These are phyloP conservation scores for Penicillium cinerascens DNA, from an alignment of 495 filamentous ascomycete genomes.

Conservation along the genomic window DNA sequence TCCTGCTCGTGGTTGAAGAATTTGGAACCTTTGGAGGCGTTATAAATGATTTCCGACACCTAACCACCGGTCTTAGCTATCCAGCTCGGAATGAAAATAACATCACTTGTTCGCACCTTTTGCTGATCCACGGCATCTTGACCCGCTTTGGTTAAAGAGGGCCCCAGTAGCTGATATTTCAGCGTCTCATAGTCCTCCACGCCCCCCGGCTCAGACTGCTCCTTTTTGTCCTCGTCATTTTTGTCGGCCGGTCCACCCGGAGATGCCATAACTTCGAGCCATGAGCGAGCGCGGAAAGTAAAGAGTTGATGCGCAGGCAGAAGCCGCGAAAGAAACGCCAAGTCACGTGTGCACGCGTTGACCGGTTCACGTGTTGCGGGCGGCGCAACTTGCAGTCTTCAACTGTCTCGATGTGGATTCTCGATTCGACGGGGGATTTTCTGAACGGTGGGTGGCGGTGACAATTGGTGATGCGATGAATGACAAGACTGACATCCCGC, in stretches of 20 bases:
- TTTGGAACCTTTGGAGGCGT: slow-evolving; percentile 93
- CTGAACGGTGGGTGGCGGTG: slow-evolving; percentile 36
- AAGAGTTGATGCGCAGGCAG: slow-evolving; percentile 13
- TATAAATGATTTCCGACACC: slow-evolving; percentile 97
- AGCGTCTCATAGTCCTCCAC: slow-evolving; percentile 48
- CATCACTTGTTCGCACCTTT: slow-evolving; percentile 49
- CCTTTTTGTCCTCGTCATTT: background rate
- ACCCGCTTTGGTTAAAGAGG: slow-evolving; percentile 89
- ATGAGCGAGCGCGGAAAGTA: slow-evolving; percentile 4
- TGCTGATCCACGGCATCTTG: slow-evolving; percentile 92
- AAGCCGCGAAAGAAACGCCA: slow-evolving; percentile 19
- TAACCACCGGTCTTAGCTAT: slow-evolving; percentile 22
- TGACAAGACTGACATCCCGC: slow-evolving; percentile 13
- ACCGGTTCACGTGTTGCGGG: slow-evolving; percentile 23
- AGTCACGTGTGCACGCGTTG: slow-evolving; percentile 42
- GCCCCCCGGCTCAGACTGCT: slow-evolving; percentile 2
- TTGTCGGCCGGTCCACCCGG: slow-evolving; percentile 18
- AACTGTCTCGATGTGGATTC: slow-evolving; percentile 42
- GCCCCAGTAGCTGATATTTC: slow-evolving; percentile 77
- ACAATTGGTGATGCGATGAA: background rate
- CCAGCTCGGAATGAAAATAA: background rate
- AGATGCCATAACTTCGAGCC: slow-evolving; percentile 22
- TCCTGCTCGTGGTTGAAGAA: slow-evolving; percentile 91
- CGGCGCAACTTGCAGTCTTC: slow-evolving; percentile 1
- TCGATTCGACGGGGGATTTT: slow-evolving; percentile 46